Conservation (phyloP, 768 basidiomycete genomes). For the Scleroderma bovista region DNA sequence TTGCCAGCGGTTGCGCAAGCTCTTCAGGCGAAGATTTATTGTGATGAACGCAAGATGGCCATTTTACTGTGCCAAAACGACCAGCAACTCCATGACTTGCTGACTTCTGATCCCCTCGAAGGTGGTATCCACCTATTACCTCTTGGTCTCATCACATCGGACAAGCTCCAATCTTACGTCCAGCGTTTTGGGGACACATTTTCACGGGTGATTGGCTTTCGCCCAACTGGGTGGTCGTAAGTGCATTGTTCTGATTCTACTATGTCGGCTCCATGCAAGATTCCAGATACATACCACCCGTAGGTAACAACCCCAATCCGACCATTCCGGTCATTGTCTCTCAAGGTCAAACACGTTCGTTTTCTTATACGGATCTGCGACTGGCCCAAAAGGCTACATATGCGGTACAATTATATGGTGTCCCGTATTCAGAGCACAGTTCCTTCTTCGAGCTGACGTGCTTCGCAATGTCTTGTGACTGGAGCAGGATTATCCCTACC, state of each 20-base stretch:
- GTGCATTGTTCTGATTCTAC: slow-evolving; percentile 25
- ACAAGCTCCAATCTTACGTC: slow-evolving; percentile 73
- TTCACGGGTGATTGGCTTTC: slow-evolving; percentile 69
- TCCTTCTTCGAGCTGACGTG: slow-evolving; percentile 95
- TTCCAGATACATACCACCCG: slow-evolving; percentile 58
- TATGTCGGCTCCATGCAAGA: background rate
- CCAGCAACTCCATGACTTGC: slow-evolving; percentile 68
- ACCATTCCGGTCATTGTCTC: slow-evolving; percentile 67
- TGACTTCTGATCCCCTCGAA: slow-evolving; percentile 70
- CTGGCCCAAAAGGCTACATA: slow-evolving; percentile 68
- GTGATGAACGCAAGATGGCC: slow-evolving; percentile 76
- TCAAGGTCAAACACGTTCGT: slow-evolving; percentile 57
- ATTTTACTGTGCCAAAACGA: slow-evolving; percentile 85
- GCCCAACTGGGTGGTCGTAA: slow-evolving; percentile 96
- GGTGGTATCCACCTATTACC: slow-evolving; percentile 87
- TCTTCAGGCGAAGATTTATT: slow-evolving; percentile 78
- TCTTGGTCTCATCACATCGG: slow-evolving; percentile 65
- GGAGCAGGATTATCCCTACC: slow-evolving; percentile 89
- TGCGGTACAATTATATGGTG: slow-evolving; percentile 68
- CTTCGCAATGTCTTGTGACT: slow-evolving; percentile 85
- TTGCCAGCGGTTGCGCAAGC: slow-evolving; percentile 75
- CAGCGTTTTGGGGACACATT: slow-evolving; percentile 69
- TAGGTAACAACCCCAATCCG: slow-evolving; percentile 56
- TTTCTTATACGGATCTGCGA: slow-evolving; percentile 63
- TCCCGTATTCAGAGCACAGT: slow-evolving; percentile 94